Percentiles rank a stretch among this genome's conserved stretches.
These are phyloP conservation scores for Mucor lusitanicus DNA, from an alignment of 371 early-diverging fungal species.

Conservation along the genomic window DNA sequence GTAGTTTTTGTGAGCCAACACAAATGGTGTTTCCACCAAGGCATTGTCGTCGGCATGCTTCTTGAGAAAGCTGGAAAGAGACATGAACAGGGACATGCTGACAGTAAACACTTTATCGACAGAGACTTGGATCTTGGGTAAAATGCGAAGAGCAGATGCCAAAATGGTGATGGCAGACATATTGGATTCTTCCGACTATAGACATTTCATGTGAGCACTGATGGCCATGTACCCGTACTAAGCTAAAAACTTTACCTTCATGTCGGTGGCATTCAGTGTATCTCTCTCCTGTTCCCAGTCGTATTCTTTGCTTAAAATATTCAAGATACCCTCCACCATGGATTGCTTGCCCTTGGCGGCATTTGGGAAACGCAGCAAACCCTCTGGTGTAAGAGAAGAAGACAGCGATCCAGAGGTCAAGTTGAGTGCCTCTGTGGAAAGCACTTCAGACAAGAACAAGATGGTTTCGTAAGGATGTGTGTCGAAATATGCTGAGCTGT, in stretches of 20 bases:
- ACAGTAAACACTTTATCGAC: conserved; percentile 37
- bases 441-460: conserved; percentile 55
- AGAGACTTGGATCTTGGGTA: conserved; percentile 54
- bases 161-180: conserved; percentile 17
- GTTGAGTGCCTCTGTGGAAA: conserved; percentile 41
- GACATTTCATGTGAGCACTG: not conserved
- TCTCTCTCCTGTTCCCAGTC: conserved; percentile 62
- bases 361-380: conserved; percentile 58
- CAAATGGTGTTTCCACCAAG: conserved; percentile 43
- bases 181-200: conserved; percentile 2
- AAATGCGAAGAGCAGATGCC: conserved; percentile 45
- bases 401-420: conserved; percentile 51
- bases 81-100: conserved; percentile 38
- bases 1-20: conserved; percentile 57
- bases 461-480: conserved; percentile 48
- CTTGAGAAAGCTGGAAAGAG: conserved; percentile 39
- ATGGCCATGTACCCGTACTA: no score
- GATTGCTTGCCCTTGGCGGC: conserved; percentile 23
- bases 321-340: conserved; percentile 38
- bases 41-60: conserved; percentile 29
- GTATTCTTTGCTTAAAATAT: conserved; percentile 34
- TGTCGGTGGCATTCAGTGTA: conserved; percentile 37
- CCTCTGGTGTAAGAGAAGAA: conserved; percentile 54
- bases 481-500: conserved; percentile 45
- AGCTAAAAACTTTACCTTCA: no score